Evolutionary conservation across 2,329 filamentous ascomycete species (phyloP).

Genomic region (Xylaria sp.): DNA sequence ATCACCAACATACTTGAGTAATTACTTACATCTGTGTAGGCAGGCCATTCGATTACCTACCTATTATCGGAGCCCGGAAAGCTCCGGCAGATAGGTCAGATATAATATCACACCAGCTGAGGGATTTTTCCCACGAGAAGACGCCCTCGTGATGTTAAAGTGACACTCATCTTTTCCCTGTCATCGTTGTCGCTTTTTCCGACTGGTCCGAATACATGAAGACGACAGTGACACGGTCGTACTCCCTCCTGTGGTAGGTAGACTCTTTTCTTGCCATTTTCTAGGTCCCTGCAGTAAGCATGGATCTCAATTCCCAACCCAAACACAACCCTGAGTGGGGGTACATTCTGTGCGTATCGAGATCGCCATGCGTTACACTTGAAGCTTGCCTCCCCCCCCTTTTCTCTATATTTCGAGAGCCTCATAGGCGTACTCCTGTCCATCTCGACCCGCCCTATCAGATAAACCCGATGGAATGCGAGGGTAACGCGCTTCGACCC

Average conservation of each 20-base stretch:
- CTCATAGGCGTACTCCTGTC: conserved; percentile 2
- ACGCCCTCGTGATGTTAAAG: conserved; percentile 20
- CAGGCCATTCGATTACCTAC: conserved; percentile 21
- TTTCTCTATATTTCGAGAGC: conserved; percentile 4
- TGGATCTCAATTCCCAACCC: not conserved
- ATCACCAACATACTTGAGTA: conserved; percentile 4
- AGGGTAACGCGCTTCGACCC: conserved; percentile 14
- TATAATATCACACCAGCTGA: conserved; percentile 22
- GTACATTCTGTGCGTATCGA: not conserved
- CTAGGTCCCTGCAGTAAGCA: conserved; percentile 13
- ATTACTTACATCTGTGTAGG: conserved; percentile 1
- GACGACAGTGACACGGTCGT: not conserved
- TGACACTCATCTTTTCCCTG: conserved; percentile 8
- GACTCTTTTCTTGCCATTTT: conserved; percentile 18
- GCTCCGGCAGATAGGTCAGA: conserved; percentile 21
- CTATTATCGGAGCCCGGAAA: conserved; percentile 20
- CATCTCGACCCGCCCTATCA: not conserved
- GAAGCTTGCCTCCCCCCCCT: not conserved
- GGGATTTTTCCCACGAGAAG: conserved; percentile 20
- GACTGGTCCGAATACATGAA: conserved; percentile 25
- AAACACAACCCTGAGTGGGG: conserved; percentile 2
- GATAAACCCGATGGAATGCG: conserved; percentile 1
- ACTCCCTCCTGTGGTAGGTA: conserved; percentile 19
- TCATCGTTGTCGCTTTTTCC: conserved; percentile 4
- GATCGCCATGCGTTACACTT: not conserved